phyloP scores from a whole-genome alignment of 2,329 filamentous ascomycete genomes.

The Aspergillus caelatus region DNA sequence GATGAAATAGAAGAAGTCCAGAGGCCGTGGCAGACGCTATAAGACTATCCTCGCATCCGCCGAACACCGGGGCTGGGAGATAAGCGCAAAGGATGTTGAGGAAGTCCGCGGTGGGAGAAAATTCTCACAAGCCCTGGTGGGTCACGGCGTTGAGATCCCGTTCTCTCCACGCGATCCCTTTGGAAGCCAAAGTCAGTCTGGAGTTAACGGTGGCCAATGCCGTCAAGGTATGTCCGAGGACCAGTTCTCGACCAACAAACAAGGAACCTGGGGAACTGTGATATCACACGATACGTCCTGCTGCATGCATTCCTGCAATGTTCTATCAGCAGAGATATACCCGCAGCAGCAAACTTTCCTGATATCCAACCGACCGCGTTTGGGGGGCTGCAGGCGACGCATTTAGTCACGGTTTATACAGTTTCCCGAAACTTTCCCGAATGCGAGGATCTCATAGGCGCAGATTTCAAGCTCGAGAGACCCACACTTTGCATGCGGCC shows the following conservation, averaged over 20 bases:
- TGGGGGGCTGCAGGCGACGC: not conserved
- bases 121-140: slow-evolving; percentile 5
- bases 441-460: not conserved
- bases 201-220: slow-evolving; percentile 2
- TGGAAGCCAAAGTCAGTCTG: not conserved
- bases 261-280: not conserved
- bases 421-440: slow-evolving; percentile 1
- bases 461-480: not conserved
- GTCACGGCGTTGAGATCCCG: slow-evolving; percentile 4
- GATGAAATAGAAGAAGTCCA: not conserved
- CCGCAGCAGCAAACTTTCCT: not conserved
- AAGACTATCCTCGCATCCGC: not conserved
- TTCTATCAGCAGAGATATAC: not conserved
- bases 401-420: slow-evolving; percentile 3
- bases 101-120: slow-evolving; percentile 5
- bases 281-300: slow-evolving; percentile 2
- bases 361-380: not conserved
- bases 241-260: not conserved
- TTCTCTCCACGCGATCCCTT: slow-evolving; percentile 4
- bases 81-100: not conserved
- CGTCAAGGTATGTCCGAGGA: not conserved
- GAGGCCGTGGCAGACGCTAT: not conserved
- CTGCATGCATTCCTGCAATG: not conserved
- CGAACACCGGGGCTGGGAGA: not conserved
- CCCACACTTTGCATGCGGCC: not conserved